Percentiles rank a stretch among this genome's conserved stretches.
phyloP scores from a whole-genome alignment of 495 filamentous ascomycete genomes.

The Penicillium dipodomyicola region DNA sequence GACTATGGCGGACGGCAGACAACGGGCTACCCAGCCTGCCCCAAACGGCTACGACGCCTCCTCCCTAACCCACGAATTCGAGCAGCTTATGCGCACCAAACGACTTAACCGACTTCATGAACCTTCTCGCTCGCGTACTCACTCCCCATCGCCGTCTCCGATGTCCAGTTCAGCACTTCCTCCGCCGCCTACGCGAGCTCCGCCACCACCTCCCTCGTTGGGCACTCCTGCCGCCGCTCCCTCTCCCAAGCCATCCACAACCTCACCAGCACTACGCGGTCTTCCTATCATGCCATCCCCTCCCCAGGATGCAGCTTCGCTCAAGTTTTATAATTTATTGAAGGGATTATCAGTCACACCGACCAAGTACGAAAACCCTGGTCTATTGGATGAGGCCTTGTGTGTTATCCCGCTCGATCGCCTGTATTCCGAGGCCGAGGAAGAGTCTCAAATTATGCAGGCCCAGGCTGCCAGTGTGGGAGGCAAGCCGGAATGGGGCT shows the following conservation, averaged over 20 bases:
- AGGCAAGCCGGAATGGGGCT: conserved; percentile 88
- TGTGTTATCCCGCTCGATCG: conserved; percentile 82
- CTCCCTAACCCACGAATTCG: conserved; percentile 64
- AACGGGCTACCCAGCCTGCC: conserved; percentile 31
- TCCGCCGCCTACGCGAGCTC: conserved; percentile 43
- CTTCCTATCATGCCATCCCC: conserved; percentile 79
- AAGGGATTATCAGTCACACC: conserved; percentile 79
- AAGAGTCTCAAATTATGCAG: conserved; percentile 81
- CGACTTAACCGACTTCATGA: conserved; percentile 72
- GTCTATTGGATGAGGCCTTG: conserved; percentile 89
- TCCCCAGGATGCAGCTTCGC: conserved; percentile 67
- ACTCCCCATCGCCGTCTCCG: conserved; percentile 46
- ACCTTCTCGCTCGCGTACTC: conserved; percentile 55
- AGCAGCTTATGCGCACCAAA: conserved; percentile 72
- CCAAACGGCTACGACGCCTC: conserved; percentile 42
- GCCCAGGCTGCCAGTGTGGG: conserved; percentile 84
- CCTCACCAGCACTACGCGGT: conserved; percentile 54
- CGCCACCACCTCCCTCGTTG: conserved; percentile 36
- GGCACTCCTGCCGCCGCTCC: conserved; percentile 36
- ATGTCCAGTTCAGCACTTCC: conserved; percentile 35
- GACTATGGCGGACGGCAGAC: conserved; percentile 45
- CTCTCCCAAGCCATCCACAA: conserved; percentile 52
- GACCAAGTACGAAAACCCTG: conserved; percentile 94
- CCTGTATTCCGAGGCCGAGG: conserved; percentile 90
- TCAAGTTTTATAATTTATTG: conserved; percentile 82